phyloP scores from a whole-genome alignment of 2,329 filamentous ascomycete genomes.

The Cryphonectria japonica region DNA sequence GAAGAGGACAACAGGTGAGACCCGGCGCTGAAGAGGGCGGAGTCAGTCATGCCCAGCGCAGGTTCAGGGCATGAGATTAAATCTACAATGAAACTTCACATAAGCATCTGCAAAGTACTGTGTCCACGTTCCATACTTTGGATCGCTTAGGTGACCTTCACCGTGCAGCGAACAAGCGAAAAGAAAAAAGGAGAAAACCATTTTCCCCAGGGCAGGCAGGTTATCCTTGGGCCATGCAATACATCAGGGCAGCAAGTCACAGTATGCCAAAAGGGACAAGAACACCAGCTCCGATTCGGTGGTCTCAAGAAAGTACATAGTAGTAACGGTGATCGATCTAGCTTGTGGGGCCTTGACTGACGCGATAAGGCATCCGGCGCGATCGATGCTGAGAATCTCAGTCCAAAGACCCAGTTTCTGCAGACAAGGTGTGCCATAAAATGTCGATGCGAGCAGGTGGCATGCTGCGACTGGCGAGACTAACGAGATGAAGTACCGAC shows the following conservation, averaged over 20 bases:
- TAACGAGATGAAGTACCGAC: slow-evolving; percentile 7
- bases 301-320: background rate
- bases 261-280: background rate
- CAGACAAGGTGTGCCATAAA: background rate
- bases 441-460: background rate
- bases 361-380: background rate
- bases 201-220: background rate
- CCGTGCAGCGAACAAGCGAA: slow-evolving; percentile 1
- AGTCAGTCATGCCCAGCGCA: no score
- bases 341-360: background rate
- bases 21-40: no score
- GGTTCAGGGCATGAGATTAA: background rate
- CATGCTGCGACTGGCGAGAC: background rate
- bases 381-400: background rate
- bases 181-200: no score
- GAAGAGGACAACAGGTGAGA: background rate
- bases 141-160: slow-evolving; percentile 12
- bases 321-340: background rate
- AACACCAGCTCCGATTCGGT: background rate
- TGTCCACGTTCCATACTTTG: background rate
- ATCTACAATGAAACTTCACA: background rate
- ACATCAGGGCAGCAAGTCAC: background rate
- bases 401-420: background rate
- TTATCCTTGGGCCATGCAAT: background rate
- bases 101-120: background rate